Base-by-base conservation (phyloP, 2,329 filamentous ascomycete genomes). In the Fonsecaea pugnacius region DNA sequence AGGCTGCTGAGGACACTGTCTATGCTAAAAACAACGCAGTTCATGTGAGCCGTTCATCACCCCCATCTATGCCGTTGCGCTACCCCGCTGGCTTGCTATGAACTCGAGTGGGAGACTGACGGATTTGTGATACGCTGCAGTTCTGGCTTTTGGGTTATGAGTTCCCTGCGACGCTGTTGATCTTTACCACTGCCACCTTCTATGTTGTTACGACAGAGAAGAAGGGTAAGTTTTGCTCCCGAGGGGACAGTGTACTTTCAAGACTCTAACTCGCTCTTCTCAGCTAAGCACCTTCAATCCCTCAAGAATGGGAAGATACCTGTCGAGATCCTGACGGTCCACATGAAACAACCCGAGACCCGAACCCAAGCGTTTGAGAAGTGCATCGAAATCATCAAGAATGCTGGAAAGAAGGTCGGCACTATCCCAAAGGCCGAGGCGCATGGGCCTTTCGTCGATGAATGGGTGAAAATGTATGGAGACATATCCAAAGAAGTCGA, bases 111-210 rank as follows among this genome's bases (percentile, higher is more conserved):
- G 27, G 10, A 6, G 21, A 48, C 40, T 50, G 40, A 52, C 38
- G 14, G 18, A 27, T 30, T 61, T 46, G 61, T 51, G 21, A 30
- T 30, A 9, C 16, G 24, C 48, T 70, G 66, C 77, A 97, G 93
- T 96, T 98, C 79, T 99, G 96, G 96, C 85, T 99, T 61, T 86
- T 99, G 67, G 95, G 95, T 73, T 99, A 99, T 83, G 95, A 99
- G 78, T 99, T 99, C 75, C 95, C 95, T 36, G 93, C 94, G 43
- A 99, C 95, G 0, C 83, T 99, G 69, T 92, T 99, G 83, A 85
- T 99, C 58, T 88, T 99, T 76, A 98, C 94, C 1, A 82, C 89
- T 66, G 95, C 98, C 67, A 87, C 88, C 53, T 84, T 98, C 72
- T 96, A 95, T 79, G 89, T 98, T 65, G 88, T 99, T 70, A 99